Conservation (phyloP, 192 early-diverging fungal genomes). For the Lobulomyces angularis region DNA sequence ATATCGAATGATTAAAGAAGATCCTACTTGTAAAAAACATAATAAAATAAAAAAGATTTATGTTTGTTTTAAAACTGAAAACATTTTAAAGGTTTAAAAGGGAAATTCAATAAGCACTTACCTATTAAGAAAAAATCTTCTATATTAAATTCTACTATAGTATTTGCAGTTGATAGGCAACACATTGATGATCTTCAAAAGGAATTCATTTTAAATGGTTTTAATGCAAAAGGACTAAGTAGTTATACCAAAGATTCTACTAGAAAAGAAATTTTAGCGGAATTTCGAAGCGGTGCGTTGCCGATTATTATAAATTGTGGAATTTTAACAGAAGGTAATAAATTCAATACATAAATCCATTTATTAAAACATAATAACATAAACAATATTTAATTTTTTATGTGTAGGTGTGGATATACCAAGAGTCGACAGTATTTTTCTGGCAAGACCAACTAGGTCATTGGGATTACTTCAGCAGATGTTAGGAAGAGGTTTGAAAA, state of each 20-base stretch:
- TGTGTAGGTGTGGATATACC: conserved; percentile 80
- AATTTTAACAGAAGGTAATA: conserved; percentile 1
- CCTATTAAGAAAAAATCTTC: not conserved
- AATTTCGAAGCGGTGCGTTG: conserved; percentile 46
- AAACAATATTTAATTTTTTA: too few species aligned
- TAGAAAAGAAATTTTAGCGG: conserved; percentile 41
- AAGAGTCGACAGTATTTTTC: conserved; percentile 71
- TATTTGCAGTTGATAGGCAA: conserved; percentile 76
- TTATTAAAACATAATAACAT: not conserved
- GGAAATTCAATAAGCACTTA: not conserved
- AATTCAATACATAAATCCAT: not conserved
- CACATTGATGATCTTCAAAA: conserved; percentile 53
- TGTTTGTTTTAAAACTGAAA: not conserved
- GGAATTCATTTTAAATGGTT: conserved; percentile 33
- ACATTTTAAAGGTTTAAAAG: not conserved
- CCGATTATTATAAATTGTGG: conserved; percentile 86
- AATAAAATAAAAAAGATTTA: not conserved
- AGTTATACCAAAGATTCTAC: conserved; percentile 34
- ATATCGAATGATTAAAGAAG: conserved; percentile 16
- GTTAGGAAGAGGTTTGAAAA: conserved; percentile 83
- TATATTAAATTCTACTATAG: conserved; percentile 52
- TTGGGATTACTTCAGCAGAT: conserved; percentile 86
- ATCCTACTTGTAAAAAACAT: not conserved
- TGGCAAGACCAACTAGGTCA: conserved; percentile 76
- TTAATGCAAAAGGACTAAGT: conserved; percentile 19